Evolutionary conservation across 257 asterid species (phyloP), one percentile per base, ranked within the genome.

Genomic region (Echium plantagineum): DNA sequence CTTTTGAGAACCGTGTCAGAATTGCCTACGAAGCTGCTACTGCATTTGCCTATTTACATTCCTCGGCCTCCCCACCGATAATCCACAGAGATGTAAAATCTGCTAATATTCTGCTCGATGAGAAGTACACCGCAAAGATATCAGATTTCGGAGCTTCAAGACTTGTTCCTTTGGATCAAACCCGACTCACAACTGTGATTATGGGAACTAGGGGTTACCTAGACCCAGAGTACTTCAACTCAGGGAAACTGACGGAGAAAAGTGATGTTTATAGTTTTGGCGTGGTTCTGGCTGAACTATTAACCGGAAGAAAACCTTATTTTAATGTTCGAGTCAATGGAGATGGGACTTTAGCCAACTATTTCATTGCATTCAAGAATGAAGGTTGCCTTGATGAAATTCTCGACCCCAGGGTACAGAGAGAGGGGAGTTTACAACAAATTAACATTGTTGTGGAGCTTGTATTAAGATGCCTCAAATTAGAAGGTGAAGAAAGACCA

Each of bases 71-170:
- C 1, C 75, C 55, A 77, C 89, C 89, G 0, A 64, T 85, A 1
- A 75, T 85, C 13, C 85, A 82, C 15, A 68, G 94, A 66, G 89
- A 85, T 53, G 82, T 82, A 24, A 85, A 85, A 38, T 81, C 89
- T 4, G 65, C 83, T 10, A 85, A 85, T 48, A 80, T 82, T 20
- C 54, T 85, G 4, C 1, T 85, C 3, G 87, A 85, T 16, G 76
- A 72, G 3, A 32, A 21, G 6, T 74, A 66, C 59, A 80, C 74
- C 0, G 73, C 85, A 0, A 85, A 82, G 66, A 81, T 82, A 13
- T 46, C 82, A 0, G 87, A 85, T 68, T 85, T 85, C 8, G 90
- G 90, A 16, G 84, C 87, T 0, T 85, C 94, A 3, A 80, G 90
- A 48, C 59, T 81, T 21, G 65, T 84, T 4, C 74, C 83, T 2